Conservation (phyloP, 306 rosid genomes). For the Pterocarpus macrocarpus region DNA sequence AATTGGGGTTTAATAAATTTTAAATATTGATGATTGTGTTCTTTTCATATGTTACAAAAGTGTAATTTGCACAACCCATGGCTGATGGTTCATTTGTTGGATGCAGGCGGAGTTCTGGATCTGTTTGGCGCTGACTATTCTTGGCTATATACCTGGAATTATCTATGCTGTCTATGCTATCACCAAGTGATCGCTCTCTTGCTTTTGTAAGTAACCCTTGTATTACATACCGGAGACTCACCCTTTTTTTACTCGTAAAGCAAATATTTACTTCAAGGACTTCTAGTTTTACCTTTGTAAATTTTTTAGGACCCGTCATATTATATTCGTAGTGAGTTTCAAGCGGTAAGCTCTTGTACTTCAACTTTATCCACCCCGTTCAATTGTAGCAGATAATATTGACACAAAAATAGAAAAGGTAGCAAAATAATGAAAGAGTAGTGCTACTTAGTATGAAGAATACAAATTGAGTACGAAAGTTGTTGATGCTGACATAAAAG, state of each 20-base stretch:
- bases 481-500: background rate
- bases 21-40: no score
- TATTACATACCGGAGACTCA: background rate
- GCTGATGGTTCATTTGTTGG: background rate
- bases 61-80: background rate
- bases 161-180: slow-evolving; percentile 77
- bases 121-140: slow-evolving; percentile 72
- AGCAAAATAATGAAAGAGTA: background rate
- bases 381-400: no score
- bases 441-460: background rate
- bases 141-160: slow-evolving; percentile 83
- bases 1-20: no score
- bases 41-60: no score
- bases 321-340: background rate
- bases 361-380: background rate
- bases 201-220: slow-evolving; percentile 47
- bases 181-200: slow-evolving; percentile 60
- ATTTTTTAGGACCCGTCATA: background rate
- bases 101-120: slow-evolving; percentile 93
- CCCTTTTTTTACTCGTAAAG: background rate
- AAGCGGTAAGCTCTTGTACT: no score
- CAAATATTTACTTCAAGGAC: background rate
- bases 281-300: background rate
- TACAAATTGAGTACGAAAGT: background rate
- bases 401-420: background rate